Evolutionary conservation across 495 filamentous ascomycete species (phyloP).

Genomic region (Lasiosphaeria ovina): DNA sequence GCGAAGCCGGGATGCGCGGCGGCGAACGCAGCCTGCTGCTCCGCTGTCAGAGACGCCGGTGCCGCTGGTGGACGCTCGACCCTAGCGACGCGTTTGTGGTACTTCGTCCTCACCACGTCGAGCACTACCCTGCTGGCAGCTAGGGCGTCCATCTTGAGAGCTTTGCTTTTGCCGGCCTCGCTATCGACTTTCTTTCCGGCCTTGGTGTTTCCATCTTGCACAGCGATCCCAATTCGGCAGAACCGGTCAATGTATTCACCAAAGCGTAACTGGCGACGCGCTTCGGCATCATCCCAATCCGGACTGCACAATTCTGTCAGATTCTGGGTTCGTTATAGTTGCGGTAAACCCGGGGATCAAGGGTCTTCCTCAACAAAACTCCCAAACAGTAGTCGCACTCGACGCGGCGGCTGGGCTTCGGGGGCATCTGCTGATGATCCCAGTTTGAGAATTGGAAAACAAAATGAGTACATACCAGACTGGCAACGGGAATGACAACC

Average conservation of each 20-base stretch:
- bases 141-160: slow-evolving; percentile 27
- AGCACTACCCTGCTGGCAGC: slow-evolving; percentile 41
- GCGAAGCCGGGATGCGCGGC: background rate
- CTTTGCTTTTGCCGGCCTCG: slow-evolving; percentile 1
- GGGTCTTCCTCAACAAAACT: too few species aligned
- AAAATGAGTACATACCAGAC: slow-evolving; percentile 15
- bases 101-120: slow-evolving; percentile 39
- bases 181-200: background rate
- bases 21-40: slow-evolving; percentile 11
- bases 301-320: slow-evolving; percentile 6
- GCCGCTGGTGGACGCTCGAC: slow-evolving; percentile 23
- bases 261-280: slow-evolving; percentile 31
- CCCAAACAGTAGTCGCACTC: too few species aligned
- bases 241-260: slow-evolving; percentile 31
- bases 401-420: too few species aligned
- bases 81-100: slow-evolving; percentile 32
- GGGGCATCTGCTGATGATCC: too few species aligned
- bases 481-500: slow-evolving; percentile 39
- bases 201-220: background rate
- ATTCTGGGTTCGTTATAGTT: too few species aligned
- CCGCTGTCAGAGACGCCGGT: background rate
- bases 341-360: too few species aligned
- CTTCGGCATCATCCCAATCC: slow-evolving; percentile 37
- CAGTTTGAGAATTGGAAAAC: too few species aligned
- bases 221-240: slow-evolving; percentile 18